Percentiles rank a stretch among this genome's conserved stretches.
Conservation (phyloP, 371 early-diverging fungal genomes). For the Nematocida sp. region DNA sequence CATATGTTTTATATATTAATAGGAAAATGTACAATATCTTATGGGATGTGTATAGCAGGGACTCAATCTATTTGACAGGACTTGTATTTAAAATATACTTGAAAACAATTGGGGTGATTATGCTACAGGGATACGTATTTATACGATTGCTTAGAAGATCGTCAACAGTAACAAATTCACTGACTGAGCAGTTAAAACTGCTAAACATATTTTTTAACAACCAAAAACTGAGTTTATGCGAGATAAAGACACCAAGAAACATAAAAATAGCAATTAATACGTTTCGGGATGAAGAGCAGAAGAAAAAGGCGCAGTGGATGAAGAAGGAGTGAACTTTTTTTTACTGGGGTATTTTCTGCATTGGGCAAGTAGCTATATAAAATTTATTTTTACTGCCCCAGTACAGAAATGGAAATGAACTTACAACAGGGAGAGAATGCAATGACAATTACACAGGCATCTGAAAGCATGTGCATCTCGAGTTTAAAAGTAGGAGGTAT, state of each 20-base stretch:
- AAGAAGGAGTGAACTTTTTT: constrained; percentile 9
- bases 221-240: constrained; percentile 20
- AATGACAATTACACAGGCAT: constrained; percentile 14
- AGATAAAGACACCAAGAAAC: constrained; percentile 25
- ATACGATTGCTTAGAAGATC: constrained; percentile 27
- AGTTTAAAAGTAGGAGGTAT: constrained; percentile 50
- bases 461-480: constrained; percentile 39
- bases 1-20: constrained; percentile 28
- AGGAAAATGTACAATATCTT: constrained; percentile 9
- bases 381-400: constrained; percentile 42
- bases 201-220: constrained; percentile 36
- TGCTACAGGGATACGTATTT: constrained; percentile 37
- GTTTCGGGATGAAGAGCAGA: constrained; percentile 46
- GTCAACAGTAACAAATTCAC: constrained; percentile 1
- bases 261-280: constrained; percentile 16
- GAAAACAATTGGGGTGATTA: constrained; percentile 21
- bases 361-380: neutral
- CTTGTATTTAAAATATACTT: constrained; percentile 29
- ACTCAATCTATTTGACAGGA: neutral
- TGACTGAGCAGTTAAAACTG: constrained; percentile 42
- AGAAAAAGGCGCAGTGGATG: neutral
- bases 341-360: neutral
- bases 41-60: constrained; percentile 14
- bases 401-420: constrained; percentile 18
- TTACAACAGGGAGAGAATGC: constrained; percentile 45